A percentile compares a stretch with the other conserved stretches of the same genome.
Conservation (phyloP, 805 yeast genomes). For the Wickerhamiella siamensis region DNA sequence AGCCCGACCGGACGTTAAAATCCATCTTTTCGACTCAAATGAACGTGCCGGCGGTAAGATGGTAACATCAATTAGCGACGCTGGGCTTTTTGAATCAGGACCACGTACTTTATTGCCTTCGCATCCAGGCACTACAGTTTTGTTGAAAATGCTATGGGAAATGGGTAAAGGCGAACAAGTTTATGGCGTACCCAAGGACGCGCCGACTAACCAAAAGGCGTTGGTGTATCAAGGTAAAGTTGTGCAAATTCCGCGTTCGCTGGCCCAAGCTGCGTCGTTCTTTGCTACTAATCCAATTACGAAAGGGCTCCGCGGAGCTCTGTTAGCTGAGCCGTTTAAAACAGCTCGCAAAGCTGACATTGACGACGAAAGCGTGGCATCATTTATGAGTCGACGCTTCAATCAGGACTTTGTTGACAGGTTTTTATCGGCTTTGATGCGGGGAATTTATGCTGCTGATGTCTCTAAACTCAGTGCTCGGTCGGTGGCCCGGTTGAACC, state of each 20-base stretch:
- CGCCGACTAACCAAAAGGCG: conserved; percentile 62
- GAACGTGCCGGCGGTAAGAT: conserved; percentile 69
- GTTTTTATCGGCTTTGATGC: conserved; percentile 64
- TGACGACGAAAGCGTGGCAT: conserved; percentile 58
- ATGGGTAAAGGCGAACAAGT: conserved; percentile 38
- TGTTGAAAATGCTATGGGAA: conserved; percentile 23
- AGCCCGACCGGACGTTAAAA: conserved; percentile 61
- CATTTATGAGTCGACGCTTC: conserved; percentile 55
- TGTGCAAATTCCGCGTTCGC: conserved; percentile 22
- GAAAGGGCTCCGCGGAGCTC: conserved; percentile 43
- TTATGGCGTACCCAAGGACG: conserved; percentile 40
- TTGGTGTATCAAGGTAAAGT: conserved; percentile 29
- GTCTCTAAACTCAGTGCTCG: conserved; percentile 47
- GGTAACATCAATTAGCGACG: conserved; percentile 9
- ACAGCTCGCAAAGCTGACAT: conserved; percentile 13
- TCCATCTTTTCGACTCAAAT: conserved; percentile 47
- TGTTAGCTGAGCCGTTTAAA: conserved; percentile 24
- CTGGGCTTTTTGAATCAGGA: conserved; percentile 51
- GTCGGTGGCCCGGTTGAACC: conserved; percentile 37
- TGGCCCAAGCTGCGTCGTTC: conserved; percentile 13
- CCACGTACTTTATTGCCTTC: conserved; percentile 82
- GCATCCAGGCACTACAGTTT: conserved; percentile 45
- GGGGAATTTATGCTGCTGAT: conserved; percentile 91
- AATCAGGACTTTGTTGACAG: conserved; percentile 40
- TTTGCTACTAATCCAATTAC: conserved; percentile 22